phyloP scores from a whole-genome alignment of 306 rosid genomes.

The Glycine latifolia region DNA sequence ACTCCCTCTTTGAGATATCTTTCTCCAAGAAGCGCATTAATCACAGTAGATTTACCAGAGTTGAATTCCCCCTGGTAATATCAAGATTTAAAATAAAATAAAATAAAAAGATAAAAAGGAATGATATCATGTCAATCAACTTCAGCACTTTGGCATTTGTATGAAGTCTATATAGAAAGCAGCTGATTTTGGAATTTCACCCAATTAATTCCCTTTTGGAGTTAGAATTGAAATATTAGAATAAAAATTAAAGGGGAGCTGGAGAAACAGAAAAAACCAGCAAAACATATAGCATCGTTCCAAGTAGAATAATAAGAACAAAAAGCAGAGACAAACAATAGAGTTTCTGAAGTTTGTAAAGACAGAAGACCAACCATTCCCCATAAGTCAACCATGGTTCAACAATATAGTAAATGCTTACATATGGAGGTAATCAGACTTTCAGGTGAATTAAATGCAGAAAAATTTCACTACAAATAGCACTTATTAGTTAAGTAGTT shows the following conservation, averaged over 20 bases:
- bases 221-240: conserved; percentile 9
- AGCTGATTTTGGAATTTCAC: conserved; percentile 25
- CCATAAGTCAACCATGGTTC: conserved; percentile 23
- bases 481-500: conserved; percentile 41
- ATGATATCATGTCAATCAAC: conserved; percentile 37
- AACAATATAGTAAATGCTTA: conserved; percentile 29
- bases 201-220: conserved; percentile 1
- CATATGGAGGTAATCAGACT: conserved; percentile 22
- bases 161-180: conserved; percentile 23
- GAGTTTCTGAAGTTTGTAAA: conserved; percentile 34
- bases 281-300: conserved; percentile 14
- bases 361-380: conserved; percentile 26
- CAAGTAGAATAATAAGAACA: conserved; percentile 37
- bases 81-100: conserved; percentile 19
- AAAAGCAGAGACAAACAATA: conserved; percentile 31
- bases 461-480: conserved; percentile 9
- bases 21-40: conserved; percentile 96
- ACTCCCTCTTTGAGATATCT: conserved; percentile 95
- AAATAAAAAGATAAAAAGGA: conserved; percentile 6
- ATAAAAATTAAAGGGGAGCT: background rate
- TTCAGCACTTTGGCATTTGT: conserved; percentile 42
- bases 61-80: conserved; percentile 91
- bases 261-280: conserved; percentile 13
- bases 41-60: conserved; percentile 96
- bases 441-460: conserved; percentile 15